Evolutionary conservation across 805 yeast genomes (phyloP).

Genomic region (Nakazawaea wickerhamii): DNA sequence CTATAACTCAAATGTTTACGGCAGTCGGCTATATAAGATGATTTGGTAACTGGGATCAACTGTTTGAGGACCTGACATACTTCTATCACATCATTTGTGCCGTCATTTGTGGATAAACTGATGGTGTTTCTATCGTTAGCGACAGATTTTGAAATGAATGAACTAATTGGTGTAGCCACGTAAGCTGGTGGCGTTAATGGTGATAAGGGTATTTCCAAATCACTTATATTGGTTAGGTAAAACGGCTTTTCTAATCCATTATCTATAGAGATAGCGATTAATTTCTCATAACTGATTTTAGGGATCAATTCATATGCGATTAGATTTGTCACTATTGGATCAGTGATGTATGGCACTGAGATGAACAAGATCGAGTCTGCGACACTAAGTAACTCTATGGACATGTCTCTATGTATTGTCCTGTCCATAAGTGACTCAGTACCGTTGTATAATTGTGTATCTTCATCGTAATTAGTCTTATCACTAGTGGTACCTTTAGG

Average conservation of each 20-base stretch:
- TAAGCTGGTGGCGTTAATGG: constrained; percentile 42
- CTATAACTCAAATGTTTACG: constrained; percentile 12
- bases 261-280: constrained; percentile 6
- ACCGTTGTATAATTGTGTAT: constrained; percentile 39
- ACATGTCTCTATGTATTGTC: constrained; percentile 19
- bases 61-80: constrained; percentile 15
- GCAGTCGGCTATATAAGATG: constrained; percentile 7
- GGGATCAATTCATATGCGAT: constrained; percentile 2
- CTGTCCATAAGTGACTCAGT: constrained; percentile 1
- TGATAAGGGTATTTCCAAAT: constrained; percentile 22
- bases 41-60: constrained; percentile 10
- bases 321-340: neutral
- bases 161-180: constrained; percentile 39
- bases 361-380: neutral
- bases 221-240: neutral
- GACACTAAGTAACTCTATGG: constrained; percentile 7
- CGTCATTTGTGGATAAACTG: constrained; percentile 31
- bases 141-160: constrained; percentile 29
- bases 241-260: constrained; percentile 1
- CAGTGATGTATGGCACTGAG: neutral
- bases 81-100: constrained; percentile 35
- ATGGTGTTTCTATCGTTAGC: constrained; percentile 12
- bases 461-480: constrained; percentile 35
- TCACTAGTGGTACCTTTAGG: constrained; percentile 10
- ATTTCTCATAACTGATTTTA: neutral